Conservation (phyloP, 176 grass and related monocot genomes). For the Juncus effusus region DNA sequence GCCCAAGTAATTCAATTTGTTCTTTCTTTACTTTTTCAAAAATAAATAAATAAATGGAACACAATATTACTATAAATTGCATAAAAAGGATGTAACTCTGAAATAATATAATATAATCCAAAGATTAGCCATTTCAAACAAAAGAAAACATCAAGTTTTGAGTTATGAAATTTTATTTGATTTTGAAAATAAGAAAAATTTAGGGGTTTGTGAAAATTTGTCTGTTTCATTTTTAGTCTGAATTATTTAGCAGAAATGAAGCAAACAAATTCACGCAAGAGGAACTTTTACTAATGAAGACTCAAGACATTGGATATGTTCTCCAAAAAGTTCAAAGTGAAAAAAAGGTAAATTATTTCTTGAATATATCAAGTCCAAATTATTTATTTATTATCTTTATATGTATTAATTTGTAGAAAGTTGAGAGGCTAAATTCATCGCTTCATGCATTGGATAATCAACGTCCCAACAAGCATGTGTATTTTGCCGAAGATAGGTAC, state of each 20-base stretch:
- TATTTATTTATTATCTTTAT: constrained; percentile 1
- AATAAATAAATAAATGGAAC: not conserved
- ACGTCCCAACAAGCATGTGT: constrained; percentile 65
- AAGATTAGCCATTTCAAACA: not conserved
- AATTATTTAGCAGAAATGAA: constrained; percentile 52
- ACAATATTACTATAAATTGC: not conserved
- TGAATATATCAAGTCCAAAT: not conserved
- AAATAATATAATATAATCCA: not conserved
- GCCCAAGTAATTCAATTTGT: constrained; percentile 41
- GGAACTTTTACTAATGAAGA: constrained; percentile 77
- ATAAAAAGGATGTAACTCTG: not conserved
- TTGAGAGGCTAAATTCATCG: constrained; percentile 62
- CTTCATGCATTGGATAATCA: constrained; percentile 74
- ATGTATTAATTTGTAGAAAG: constrained; percentile 47
- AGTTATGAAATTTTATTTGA: not conserved
- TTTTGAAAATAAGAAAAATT: not conserved
- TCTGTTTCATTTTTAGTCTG: constrained; percentile 14
- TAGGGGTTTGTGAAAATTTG: not conserved
- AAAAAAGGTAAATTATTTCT: constrained; percentile 61
- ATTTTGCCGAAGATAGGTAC: constrained; percentile 88
- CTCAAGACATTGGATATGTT: constrained; percentile 90
- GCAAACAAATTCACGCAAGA: constrained; percentile 76
- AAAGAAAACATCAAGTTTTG: too few species aligned
- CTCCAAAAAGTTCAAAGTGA: constrained; percentile 70
- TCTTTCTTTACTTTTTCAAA: constrained; percentile 1